Evolutionary conservation across 768 basidiomycete species (phyloP).

Genomic region (Russula abietina): DNA sequence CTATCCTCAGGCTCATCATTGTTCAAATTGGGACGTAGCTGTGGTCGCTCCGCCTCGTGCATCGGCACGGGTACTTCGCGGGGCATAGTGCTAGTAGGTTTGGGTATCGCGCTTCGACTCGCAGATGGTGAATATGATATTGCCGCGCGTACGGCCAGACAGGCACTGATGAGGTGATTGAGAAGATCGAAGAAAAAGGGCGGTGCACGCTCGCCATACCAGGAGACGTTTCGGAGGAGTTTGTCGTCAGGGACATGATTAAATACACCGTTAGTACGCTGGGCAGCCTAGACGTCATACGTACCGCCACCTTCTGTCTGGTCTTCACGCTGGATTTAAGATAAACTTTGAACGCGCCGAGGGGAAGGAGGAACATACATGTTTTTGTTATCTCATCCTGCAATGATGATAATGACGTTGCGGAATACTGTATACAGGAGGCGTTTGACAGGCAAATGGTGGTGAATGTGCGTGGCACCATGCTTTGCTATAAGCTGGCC

Average conservation of each 20-base stretch:
- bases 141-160: constrained; percentile 23
- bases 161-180: neutral
- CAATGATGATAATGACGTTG: neutral
- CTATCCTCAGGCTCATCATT: too few species aligned
- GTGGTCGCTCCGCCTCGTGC: too few species aligned
- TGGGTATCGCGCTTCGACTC: constrained; percentile 25
- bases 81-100: constrained; percentile 25
- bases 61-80: constrained; percentile 26
- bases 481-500: constrained; percentile 28
- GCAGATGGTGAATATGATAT: constrained; percentile 24
- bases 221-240: constrained; percentile 17
- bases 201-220: neutral
- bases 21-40: too few species aligned
- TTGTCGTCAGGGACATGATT: constrained; percentile 5
- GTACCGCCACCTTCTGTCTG: neutral
- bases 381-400: neutral
- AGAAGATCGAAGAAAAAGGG: constrained; percentile 13
- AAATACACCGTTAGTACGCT: constrained; percentile 7
- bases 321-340: neutral
- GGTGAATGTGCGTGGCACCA: constrained; percentile 17
- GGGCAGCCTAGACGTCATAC: constrained; percentile 21
- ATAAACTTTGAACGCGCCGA: neutral
- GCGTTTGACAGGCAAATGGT: constrained; percentile 13
- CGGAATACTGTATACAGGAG: neutral
- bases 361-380: neutral